Evolutionary conservation across 345 rosid genomes (phyloP), one percentile per base, ranked within the genome.

Genomic region (Syzygium grande): DNA sequence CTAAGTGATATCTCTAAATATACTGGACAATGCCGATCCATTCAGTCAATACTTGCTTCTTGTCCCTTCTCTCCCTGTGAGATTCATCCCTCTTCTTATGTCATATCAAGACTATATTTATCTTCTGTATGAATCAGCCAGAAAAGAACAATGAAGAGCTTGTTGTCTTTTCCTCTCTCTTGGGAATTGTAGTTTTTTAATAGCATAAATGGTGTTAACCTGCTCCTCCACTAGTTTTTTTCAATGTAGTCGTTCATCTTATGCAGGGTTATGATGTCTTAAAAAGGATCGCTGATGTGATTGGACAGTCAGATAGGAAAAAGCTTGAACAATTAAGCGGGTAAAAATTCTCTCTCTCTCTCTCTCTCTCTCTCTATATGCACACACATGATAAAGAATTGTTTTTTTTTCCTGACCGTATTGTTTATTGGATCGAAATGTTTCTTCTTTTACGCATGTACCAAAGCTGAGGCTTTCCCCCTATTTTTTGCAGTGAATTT

Each of bases 201-300:
- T 21, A 84, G 86, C 88, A 85, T 84, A 23, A 51, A 17, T 58
- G 29, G 15, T 68, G 51, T 88, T 84, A 84, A 88, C 29, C 56
- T 46, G 43, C 58, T 86, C 52, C 34, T 55, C 85, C 43, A 59
- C 30, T 55, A 88, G 80, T 56, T 73, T 46, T 88, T 88, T 56
- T 86, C 49, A 73, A 34, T 65, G 84, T 88, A 51, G 56, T 88
- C 38, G 49, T 73, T 73, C 49, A 73, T 38, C 83, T 90, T 89
- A 11, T 91, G 25, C 88, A 96, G 99, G 99, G 99, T 9, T 96
- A 96, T 90, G 96, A 92, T 91, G 97, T 96, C 84, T 86, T 96
- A 92, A 97, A 92, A 93, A 93, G 92, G 89, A 93, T 96, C 87
- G 90, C 99, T 51, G 95, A 94, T 90, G 91, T 89, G 83, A 91